These are phyloP conservation scores for Ceratobasidium sp. DNA, from an alignment of 1,284 basidiomycete genomes.

Conservation along the genomic window DNA sequence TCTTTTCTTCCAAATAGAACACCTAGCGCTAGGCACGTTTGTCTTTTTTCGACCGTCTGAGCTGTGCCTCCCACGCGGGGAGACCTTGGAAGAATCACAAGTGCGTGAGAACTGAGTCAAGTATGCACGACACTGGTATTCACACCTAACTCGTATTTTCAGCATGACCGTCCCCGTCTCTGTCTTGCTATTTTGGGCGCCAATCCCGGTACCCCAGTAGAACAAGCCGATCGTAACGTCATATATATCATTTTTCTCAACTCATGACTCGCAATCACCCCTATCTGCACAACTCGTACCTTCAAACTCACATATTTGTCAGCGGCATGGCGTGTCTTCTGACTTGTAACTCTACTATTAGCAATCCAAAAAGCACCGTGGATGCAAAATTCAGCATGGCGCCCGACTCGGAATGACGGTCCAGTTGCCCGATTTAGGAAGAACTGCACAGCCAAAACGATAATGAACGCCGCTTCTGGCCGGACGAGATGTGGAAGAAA, in stretches of 20 bases:
- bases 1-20: neutral
- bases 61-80: neutral
- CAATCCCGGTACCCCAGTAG: neutral
- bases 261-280: neutral
- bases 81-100: neutral
- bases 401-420: neutral
- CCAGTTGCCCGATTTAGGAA: neutral
- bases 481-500: neutral
- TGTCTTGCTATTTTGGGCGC: neutral
- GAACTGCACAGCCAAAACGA: conserved; percentile 12
- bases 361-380: conserved; percentile 13
- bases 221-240: neutral
- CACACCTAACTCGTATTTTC: neutral
- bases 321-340: conserved; percentile 14
- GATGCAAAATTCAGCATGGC: neutral
- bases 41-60: neutral
- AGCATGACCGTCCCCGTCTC: neutral
- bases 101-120: neutral
- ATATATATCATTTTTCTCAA: neutral
- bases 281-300: neutral
- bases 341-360: neutral
- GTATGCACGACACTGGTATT: neutral
- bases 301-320: neutral
- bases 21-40: neutral
- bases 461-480: neutral